These are phyloP conservation scores for Geotrichum bryndzae DNA, from an alignment of 1,139 yeast species.

Conservation along the genomic window DNA sequence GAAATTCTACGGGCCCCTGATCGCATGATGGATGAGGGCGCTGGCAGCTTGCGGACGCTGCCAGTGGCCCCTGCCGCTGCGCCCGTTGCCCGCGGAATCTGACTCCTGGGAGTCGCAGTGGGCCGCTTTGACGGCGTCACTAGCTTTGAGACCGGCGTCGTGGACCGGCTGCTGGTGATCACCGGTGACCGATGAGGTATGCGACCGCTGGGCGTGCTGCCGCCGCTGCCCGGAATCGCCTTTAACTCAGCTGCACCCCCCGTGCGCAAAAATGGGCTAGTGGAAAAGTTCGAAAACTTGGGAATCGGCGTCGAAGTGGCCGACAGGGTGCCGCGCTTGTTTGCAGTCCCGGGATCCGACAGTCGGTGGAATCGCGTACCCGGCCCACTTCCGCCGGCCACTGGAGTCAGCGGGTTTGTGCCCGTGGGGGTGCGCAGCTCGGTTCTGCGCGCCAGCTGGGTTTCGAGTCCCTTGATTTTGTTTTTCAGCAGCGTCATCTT, in stretches of 20 bases:
- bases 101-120: neutral
- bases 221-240: neutral
- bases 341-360: neutral
- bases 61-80: neutral
- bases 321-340: neutral
- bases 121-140: neutral
- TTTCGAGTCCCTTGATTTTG: constrained; percentile 18
- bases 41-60: neutral
- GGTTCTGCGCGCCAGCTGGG: neutral
- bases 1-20: neutral
- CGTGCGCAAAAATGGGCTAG: constrained; percentile 3
- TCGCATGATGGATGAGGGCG: neutral
- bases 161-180: neutral
- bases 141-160: neutral
- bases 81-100: neutral
- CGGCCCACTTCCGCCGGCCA: constrained; percentile 9
- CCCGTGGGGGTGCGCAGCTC: neutral
- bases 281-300: constrained; percentile 2
- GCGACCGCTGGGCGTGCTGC: neutral
- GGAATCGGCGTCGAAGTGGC: neutral
- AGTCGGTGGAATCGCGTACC: constrained; percentile 5
- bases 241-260: neutral
- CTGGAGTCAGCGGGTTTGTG: neutral
- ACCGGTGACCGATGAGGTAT: neutral
- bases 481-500: constrained; percentile 20